phyloP scores from a whole-genome alignment of 179 eudicot species.

The Carnegiea gigantea region DNA sequence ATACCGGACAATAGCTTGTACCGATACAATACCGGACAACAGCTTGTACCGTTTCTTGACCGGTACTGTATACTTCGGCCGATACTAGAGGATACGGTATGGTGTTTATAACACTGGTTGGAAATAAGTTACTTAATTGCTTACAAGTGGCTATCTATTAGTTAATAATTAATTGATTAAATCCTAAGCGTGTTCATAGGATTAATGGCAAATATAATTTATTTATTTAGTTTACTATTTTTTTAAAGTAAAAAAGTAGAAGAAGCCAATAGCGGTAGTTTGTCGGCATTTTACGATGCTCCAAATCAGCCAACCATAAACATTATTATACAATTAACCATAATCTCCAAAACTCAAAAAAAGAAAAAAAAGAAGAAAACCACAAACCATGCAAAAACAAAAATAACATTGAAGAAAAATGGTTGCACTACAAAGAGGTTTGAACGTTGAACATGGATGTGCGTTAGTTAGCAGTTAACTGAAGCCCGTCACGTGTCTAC shows the following conservation, averaged over 20 bases:
- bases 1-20: no score
- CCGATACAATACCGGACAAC: no score
- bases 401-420: not conserved
- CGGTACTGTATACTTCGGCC: no score
- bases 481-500: no score
- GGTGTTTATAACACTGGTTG: no score
- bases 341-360: not conserved
- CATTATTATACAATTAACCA: no score
- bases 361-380: no score
- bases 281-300: conserved; percentile 1
- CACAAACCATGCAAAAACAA: not conserved
- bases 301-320: not conserved
- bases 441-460: not conserved
- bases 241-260: not conserved
- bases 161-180: not conserved
- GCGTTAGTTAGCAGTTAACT: no score
- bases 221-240: not conserved
- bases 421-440: not conserved
- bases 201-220: not conserved
- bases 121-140: not conserved
- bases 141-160: not conserved
- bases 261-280: not conserved
- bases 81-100: no score
- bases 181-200: not conserved
- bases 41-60: no score